A percentile compares a stretch with the other conserved stretches of the same genome.
These are phyloP conservation scores for Sphagnum fallax DNA, from an alignment of 228 moss, liverwort and hornwort species.

Conservation along the genomic window DNA sequence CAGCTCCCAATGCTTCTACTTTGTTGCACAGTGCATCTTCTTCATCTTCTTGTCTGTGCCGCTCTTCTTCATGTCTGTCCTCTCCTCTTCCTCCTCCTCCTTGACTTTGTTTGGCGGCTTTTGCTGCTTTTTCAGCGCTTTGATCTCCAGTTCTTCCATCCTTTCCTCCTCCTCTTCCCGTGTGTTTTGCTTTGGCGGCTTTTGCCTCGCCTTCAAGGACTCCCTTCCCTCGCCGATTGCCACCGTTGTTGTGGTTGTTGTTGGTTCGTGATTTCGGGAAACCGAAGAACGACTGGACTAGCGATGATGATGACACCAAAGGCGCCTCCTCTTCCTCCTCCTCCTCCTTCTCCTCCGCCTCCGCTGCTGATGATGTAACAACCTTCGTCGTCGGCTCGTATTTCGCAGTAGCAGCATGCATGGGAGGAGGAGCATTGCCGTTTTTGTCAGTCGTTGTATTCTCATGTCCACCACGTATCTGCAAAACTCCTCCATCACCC, in stretches of 20 bases:
- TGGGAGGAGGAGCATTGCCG: neutral
- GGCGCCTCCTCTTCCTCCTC: slow-evolving; percentile 1
- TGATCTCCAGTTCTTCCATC: neutral
- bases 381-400: neutral
- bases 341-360: neutral
- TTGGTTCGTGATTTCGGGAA: slow-evolving; percentile 20
- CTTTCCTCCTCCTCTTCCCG: neutral
- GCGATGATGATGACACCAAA: slow-evolving; percentile 22
- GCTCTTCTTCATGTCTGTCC: neutral
- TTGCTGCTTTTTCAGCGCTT: neutral
- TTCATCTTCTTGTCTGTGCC: slow-evolving; percentile 5
- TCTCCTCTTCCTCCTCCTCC: slow-evolving; percentile 5
- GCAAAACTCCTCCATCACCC: neutral
- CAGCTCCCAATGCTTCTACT: slow-evolving; percentile 31
- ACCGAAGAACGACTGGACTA: slow-evolving; percentile 38
- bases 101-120: slow-evolving; percentile 3
- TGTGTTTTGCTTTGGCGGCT: too few relatives aligned
- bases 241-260: slow-evolving; percentile 11
- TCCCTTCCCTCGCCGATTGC: slow-evolving; percentile 6
- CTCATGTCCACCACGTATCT: neutral
- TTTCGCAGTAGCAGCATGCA: slow-evolving; percentile 13
- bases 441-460: too few relatives aligned
- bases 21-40: slow-evolving; percentile 21
- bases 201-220: too few relatives aligned
- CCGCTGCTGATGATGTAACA: slow-evolving; percentile 2